phyloP scores from a whole-genome alignment of 176 grass and related monocot species.

The Neostapfia colusana region DNA sequence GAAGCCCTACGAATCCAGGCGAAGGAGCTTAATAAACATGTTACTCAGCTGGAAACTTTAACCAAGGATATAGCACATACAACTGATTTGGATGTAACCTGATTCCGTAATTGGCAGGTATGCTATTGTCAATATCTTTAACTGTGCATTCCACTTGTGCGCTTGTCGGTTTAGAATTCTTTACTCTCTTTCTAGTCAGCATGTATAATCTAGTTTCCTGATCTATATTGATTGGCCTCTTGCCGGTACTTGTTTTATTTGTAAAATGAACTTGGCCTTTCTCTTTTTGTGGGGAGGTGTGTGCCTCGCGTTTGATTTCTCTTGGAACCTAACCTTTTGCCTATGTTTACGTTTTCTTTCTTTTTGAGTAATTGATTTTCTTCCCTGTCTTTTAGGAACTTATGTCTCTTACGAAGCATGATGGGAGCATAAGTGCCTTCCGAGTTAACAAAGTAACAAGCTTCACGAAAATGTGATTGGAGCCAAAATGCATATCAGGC shows the following conservation, averaged over 20 bases:
- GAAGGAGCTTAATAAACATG: slow-evolving; percentile 36
- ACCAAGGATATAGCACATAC: slow-evolving; percentile 36
- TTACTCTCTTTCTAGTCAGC: background rate
- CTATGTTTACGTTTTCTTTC: background rate
- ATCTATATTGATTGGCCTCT: background rate
- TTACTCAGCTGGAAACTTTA: slow-evolving; percentile 33
- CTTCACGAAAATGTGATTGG: background rate
- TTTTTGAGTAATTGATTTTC: slow-evolving; percentile 7
- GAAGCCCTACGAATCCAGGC: slow-evolving; percentile 30
- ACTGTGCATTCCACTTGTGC: background rate
- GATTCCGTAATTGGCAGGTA: slow-evolving; percentile 45
- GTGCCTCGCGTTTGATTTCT: background rate
- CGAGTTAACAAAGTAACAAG: slow-evolving; percentile 23
- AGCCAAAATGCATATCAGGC: slow-evolving; percentile 24
- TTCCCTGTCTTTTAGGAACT: slow-evolving; percentile 26
- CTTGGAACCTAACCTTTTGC: background rate
- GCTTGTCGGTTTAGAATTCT: background rate
- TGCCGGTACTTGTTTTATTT: background rate
- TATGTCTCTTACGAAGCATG: background rate
- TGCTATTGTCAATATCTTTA: slow-evolving; percentile 10
- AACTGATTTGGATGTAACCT: slow-evolving; percentile 41
- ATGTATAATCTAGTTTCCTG: slow-evolving; percentile 11
- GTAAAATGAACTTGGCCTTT: background rate
- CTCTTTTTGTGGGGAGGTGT: background rate
- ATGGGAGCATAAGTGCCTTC: slow-evolving; percentile 21